Evolutionary conservation across 2,329 filamentous ascomycete genomes (phyloP), one percentile per base, ranked within the genome.

Genomic region (Microcyclospora tardicrescens): DNA sequence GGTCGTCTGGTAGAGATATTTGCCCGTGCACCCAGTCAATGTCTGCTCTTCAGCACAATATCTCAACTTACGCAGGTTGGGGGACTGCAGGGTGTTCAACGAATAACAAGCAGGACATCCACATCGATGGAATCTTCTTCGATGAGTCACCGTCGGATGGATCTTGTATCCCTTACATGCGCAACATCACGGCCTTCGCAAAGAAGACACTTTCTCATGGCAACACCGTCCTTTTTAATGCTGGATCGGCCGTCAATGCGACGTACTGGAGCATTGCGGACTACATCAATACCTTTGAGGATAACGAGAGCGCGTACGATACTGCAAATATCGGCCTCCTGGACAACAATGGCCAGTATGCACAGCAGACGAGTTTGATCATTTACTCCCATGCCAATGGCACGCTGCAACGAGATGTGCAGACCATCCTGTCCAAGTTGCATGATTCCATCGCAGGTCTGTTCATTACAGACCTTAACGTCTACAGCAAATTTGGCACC

Each of bases 101-200:
- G 6, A 34, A 34, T 12, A 39, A 40, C 33, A 30, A n/a, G 30
- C 31, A 38, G 10, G 46, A 50, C 33, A 50, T 54, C 35, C 43
- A 49, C 28, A 32, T 54, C 14, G 35, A 46, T 13, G 54, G 53
- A 15, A 53, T 57, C 40, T 57, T 56, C 40, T 43, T 54, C 37
- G 54, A 56, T 43, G 54, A 57, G 40, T 39, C 53, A 28, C 54
- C 52, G 12, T 37, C 28, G 12, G 37, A 45, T 19, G 28, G 30
- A 16, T 33, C 35, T 6, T 34, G 41, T 16, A 19, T 42, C 28
- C 19, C n/a, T n/a, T 52, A 52, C 36, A 51, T 51, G 48, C n/a
- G 11, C 5, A 28, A 36, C 28, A 38, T 46, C 15, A 40, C 44
- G 14, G 16, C 38, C 15, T 46, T 44, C 14, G 41, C 43, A 11